Evolutionary conservation across 2,329 filamentous ascomycete genomes (phyloP), one percentile per base, ranked within the genome.

Genomic region (Fusarium neocosmosporiellum): DNA sequence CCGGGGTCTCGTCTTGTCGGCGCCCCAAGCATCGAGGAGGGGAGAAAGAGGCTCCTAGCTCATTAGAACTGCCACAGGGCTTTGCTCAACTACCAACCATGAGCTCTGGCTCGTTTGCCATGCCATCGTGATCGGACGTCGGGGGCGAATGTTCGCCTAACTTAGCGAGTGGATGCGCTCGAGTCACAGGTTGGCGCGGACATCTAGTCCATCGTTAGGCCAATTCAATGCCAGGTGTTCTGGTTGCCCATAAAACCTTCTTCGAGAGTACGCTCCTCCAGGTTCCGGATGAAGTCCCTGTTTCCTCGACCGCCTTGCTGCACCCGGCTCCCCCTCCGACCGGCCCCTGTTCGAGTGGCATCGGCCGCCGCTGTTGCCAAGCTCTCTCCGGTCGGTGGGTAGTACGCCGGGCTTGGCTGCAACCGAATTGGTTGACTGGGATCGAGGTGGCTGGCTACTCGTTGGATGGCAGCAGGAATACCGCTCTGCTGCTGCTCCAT

Each of bases 331-430:
- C 93, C 93, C 80, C 95, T 89, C 78, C 95, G 89, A 46, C 93
- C 90, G 33, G 92, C 82, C 84, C 89, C 81, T 63, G 84, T 81
- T 54, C 86, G 79, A 27, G 90, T 86, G 66, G 88, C 89, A 57
- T 91, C 88, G 69, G 93, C 89, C 10, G 87, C 84, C 4, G 61
- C 67, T 20, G 73, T 63, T 22, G 90, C 88, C 77, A 94, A 91
- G 11, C 94, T 94, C 73, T 98, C 96, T 8, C 93, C 91, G 2
- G 96, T 94, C 22, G 96, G 96, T 13, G 96, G 96, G 77, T 98
- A 99, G 83, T 99, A 99, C 2, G 96, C 96, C 7, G 96, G 96
- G 76, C 95, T 98, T 3, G 96, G 96, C 80, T 99, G 96, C 65
- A 98, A 84, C 58, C 96, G 90, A 78, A 99, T 98, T 0, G 96